Percentiles rank a stretch among this genome's conserved stretches.
These are phyloP conservation scores for Ophiocordyceps unilateralis DNA, from an alignment of 2,329 filamentous ascomycete species.

Conservation along the genomic window DNA sequence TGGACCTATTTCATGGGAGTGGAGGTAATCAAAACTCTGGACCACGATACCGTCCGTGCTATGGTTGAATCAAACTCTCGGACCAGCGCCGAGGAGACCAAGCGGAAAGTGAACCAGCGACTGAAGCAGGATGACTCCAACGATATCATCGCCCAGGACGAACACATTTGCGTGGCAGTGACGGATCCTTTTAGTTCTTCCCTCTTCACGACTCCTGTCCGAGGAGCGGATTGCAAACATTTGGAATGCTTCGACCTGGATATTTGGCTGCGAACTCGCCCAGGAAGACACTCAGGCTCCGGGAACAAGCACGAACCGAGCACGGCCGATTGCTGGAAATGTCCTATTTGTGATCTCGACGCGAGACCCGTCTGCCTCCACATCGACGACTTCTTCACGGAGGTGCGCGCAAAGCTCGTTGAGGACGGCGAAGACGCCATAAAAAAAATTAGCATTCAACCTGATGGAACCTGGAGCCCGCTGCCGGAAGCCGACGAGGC, in stretches of 20 bases:
- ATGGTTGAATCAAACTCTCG: conserved; percentile 18
- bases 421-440: conserved; percentile 6
- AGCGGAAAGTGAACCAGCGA: conserved; percentile 36
- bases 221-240: conserved; percentile 54
- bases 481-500: conserved; percentile 14
- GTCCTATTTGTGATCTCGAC: conserved; percentile 66
- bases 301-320: conserved; percentile 24
- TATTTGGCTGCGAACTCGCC: conserved; percentile 57
- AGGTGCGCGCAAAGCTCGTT: conserved; percentile 38
- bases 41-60: conserved; percentile 24
- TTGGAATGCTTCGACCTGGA: conserved; percentile 81
- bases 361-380: conserved; percentile 55
- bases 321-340: conserved; percentile 61
- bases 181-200: conserved; percentile 48
- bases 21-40: conserved; percentile 46
- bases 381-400: conserved; percentile 56
- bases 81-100: conserved; percentile 29
- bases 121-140: conserved; percentile 27
- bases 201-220: conserved; percentile 55
- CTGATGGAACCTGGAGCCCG: conserved; percentile 16
- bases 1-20: conserved; percentile 43
- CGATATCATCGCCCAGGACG: conserved; percentile 41
- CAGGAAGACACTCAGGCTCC: conserved; percentile 19
- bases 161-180: conserved; percentile 39
- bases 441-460: conserved; percentile 13